Evolutionary conservation across 805 yeast genomes (phyloP).

Genomic region (Kodamaea nitidulidarum): DNA sequence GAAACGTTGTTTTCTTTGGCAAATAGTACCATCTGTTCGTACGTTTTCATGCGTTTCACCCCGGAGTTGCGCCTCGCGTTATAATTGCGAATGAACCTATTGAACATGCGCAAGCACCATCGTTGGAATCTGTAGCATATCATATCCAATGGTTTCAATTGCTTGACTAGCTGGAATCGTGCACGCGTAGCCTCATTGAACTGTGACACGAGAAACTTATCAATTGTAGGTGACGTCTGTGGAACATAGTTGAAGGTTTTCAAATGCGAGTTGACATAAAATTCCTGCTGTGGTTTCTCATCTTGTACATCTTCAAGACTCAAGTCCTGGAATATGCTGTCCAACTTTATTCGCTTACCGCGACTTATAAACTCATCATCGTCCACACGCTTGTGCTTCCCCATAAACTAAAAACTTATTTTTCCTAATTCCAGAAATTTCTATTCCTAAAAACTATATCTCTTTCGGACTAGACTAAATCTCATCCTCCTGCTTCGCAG

Average conservation of each 20-base stretch:
- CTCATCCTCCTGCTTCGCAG: background rate
- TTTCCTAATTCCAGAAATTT: slow-evolving; percentile 2
- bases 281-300: background rate
- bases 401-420: background rate
- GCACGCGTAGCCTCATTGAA: slow-evolving; percentile 18
- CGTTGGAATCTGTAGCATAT: slow-evolving; percentile 26
- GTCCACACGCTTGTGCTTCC: slow-evolving; percentile 10
- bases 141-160: slow-evolving; percentile 24
- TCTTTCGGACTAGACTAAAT: background rate
- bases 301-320: slow-evolving; percentile 14
- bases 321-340: slow-evolving; percentile 24
- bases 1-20: slow-evolving; percentile 19
- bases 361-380: slow-evolving; percentile 3
- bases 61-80: slow-evolving; percentile 17
- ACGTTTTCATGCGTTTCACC: slow-evolving; percentile 18
- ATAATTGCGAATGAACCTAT: slow-evolving; percentile 28
- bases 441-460: background rate
- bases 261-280: slow-evolving; percentile 14
- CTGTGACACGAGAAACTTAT: slow-evolving; percentile 21
- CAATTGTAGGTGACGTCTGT: slow-evolving; percentile 14
- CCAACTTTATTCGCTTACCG: slow-evolving; percentile 31
- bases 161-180: slow-evolving; percentile 20
- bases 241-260: slow-evolving; percentile 5
- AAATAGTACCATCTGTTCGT: slow-evolving; percentile 23
- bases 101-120: slow-evolving; percentile 37